Conservation (phyloP, 768 basidiomycete species). For the Amanita muscaria region DNA sequence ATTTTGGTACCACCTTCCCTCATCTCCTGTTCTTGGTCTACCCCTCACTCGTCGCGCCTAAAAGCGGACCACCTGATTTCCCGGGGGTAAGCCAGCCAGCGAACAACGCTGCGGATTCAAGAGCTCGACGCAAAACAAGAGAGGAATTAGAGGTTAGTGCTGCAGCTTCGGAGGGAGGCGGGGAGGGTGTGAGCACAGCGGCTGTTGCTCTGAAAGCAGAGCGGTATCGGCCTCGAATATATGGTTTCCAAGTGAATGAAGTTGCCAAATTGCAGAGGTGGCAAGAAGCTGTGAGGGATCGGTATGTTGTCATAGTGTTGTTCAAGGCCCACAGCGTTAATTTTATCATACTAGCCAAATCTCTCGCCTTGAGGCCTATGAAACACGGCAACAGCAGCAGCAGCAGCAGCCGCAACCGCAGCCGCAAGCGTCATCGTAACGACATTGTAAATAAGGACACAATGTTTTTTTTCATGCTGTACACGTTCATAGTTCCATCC, state of each 20-base stretch:
- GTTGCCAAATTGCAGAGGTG: constrained; percentile 88
- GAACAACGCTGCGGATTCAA: constrained; percentile 20
- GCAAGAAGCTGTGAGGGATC: constrained; percentile 90
- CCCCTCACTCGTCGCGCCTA: constrained; percentile 84
- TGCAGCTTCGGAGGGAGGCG: constrained; percentile 43
- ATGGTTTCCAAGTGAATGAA: constrained; percentile 95
- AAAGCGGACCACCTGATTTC: constrained; percentile 41
- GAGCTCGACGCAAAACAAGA: constrained; percentile 31
- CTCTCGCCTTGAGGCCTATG: constrained; percentile 4
- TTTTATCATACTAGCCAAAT: constrained; percentile 1
- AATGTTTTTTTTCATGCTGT: too few species aligned
- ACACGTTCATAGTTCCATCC: too few species aligned
- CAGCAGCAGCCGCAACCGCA: constrained; percentile 2
- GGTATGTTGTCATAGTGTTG: constrained; percentile 43
- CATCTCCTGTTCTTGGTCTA: constrained; percentile 97
- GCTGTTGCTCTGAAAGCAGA: constrained; percentile 84
- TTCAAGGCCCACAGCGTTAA: neutral
- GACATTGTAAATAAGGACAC: neutral
- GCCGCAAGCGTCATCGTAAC: neutral
- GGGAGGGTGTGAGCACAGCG: constrained; percentile 69
- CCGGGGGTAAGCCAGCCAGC: constrained; percentile 16
- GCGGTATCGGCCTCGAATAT: constrained; percentile 86
- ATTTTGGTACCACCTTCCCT: constrained; percentile 97
- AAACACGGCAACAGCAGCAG: constrained; percentile 3
- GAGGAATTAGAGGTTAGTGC: constrained; percentile 50